Evolutionary conservation across 2,329 filamentous ascomycete species (phyloP), one percentile per base, ranked within the genome.

Genomic region (Trichophyton mentagrophytes): DNA sequence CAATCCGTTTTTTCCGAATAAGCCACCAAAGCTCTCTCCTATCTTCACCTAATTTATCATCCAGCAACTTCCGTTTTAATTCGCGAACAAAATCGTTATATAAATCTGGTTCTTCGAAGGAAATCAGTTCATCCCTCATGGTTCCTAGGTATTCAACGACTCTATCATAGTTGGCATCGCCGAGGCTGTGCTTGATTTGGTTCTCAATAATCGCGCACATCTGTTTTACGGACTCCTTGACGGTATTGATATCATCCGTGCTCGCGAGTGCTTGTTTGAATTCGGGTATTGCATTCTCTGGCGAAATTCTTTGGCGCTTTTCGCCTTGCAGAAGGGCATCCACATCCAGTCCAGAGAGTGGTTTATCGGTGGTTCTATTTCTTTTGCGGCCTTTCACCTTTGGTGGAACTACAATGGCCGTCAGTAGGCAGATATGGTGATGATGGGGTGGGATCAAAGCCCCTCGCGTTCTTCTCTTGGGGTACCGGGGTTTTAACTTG

Each of bases 291-390:
- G 91, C 84, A 65, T 97, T 97, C 8, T 86, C 80, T 0, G 81
- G 71, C 7, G 83, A 81, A 61, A 88, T 85, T 51, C 76, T 79
- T 51, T 68, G 65, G 20, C 69, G 78, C 49, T 75, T 82, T 61
- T 81, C 77, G 61, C 79, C 76, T 53, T 82, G 81, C n/a, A 97
- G 83, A 1, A 97, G 82, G 3, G 84, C 85, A 62, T 91, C 87
- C 44, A 97, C 82, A 67, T 97, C 88, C 46, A 99, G 85, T 20
- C 91, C 91, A 0, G 92, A 97, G 7, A 96, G 82, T 0, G 93
- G 93, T 67, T 92, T 92, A 62, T 87, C 81, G 0, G 81, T 75
- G 33, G 95, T 85, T 65, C 83, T 82, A 51, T 80, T 79, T 42
- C 79, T 78, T 68, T 86, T 87, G 63, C 85, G 86, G 40, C 88